Evolutionary conservation across 2,329 filamentous ascomycete genomes (phyloP).

Genomic region (Colletotrichum costaricense): DNA sequence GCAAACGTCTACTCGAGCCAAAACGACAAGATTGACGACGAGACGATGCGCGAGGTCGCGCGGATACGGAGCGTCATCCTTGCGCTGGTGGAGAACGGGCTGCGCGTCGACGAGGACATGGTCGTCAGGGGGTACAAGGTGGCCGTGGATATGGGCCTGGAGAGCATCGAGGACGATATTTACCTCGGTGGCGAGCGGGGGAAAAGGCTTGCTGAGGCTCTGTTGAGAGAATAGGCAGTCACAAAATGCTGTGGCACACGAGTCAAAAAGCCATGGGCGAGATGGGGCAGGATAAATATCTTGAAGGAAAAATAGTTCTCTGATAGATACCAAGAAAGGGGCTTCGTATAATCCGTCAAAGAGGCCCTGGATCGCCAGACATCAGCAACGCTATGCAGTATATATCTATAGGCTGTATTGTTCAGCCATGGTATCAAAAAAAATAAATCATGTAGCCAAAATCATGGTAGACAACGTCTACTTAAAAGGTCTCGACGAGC

Average conservation of each 20-base stretch:
- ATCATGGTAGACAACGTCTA: neutral
- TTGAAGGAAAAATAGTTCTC: slow-evolving; percentile 8
- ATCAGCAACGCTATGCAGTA: slow-evolving; percentile 34
- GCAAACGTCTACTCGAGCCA: slow-evolving; percentile 93
- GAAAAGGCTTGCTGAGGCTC: slow-evolving; percentile 58
- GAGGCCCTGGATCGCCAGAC: slow-evolving; percentile 24
- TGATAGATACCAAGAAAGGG: slow-evolving; percentile 21
- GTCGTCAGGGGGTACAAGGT: slow-evolving; percentile 86
- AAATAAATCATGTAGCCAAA: slow-evolving; percentile 12
- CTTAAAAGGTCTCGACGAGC: slow-evolving; percentile 54
- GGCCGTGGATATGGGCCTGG: slow-evolving; percentile 78
- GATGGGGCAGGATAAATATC: slow-evolving; percentile 3
- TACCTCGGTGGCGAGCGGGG: slow-evolving; percentile 71
- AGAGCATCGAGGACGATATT: slow-evolving; percentile 68
- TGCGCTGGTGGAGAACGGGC: slow-evolving; percentile 82
- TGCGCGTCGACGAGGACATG: slow-evolving; percentile 90
- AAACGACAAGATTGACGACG: slow-evolving; percentile 84
- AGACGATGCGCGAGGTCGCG: slow-evolving; percentile 89
- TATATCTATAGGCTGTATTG: slow-evolving; percentile 27
- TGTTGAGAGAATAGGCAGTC: slow-evolving; percentile 38
- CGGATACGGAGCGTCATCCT: slow-evolving; percentile 84
- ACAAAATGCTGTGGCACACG: neutral
- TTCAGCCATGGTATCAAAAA: slow-evolving; percentile 32
- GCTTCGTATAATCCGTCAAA: slow-evolving; percentile 16
- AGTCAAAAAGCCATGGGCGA: neutral